These are phyloP conservation scores for Bisporella sp. DNA, from an alignment of 2,329 filamentous ascomycete species.

Conservation along the genomic window DNA sequence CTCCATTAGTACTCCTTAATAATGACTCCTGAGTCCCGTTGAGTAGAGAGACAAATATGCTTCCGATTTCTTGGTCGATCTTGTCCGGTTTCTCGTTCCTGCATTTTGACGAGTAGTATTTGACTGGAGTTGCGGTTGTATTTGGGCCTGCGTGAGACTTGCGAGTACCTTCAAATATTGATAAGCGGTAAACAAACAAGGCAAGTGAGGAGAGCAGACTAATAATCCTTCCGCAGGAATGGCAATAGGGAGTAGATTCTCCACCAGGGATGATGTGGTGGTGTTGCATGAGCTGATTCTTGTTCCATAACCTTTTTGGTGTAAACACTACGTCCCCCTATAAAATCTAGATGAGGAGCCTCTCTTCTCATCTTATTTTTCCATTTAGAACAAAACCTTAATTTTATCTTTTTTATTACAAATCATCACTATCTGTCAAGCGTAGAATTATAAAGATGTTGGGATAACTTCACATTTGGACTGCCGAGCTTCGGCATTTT, in stretches of 20 bases:
- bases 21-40: conserved; percentile 25
- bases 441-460: no score
- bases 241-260: conserved; percentile 46
- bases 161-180: background rate
- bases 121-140: conserved; percentile 21
- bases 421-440: no score
- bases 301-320: no score
- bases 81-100: conserved; percentile 42
- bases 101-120: conserved; percentile 53
- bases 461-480: no score
- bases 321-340: no score
- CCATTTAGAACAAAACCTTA: no score
- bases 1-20: conserved; percentile 20
- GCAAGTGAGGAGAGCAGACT: background rate
- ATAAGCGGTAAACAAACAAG: background rate
- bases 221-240: conserved; percentile 43
- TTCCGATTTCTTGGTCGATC: conserved; percentile 45
- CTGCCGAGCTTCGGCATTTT: no score
- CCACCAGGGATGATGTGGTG: conserved; percentile 39
- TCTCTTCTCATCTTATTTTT: no score
- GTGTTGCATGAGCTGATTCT: conserved; percentile 26
- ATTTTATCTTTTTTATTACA: no score
- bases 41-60: conserved; percentile 35
- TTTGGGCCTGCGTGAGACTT: background rate
- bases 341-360: no score